Base-by-base conservation (phyloP, 805 yeast species). In the Ogataea nitratoaversa region DNA sequence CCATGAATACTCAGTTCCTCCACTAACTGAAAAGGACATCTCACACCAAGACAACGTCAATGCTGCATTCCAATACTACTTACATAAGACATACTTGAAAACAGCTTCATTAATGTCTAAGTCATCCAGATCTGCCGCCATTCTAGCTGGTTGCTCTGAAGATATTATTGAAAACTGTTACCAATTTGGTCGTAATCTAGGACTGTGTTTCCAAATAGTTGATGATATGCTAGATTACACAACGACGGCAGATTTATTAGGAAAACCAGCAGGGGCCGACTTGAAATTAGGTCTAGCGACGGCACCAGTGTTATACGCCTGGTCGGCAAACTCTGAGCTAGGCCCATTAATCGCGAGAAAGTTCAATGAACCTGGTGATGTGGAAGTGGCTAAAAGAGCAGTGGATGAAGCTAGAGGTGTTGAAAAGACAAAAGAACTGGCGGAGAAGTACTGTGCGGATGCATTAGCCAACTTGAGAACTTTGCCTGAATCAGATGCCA, bases 211-310 rank as follows among this genome's bases (percentile, higher is more conserved):
- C 74, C 99, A 91, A 66, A 74, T 93, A 43, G 95, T 93, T 16
- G 99, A 93, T 65, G 99, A 93, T 63, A 80, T 91, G 82, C 74
- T 93, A 49, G 99, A 93, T 65, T 93, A 87, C 62, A 88, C 97
- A 0, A 81, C 88, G n/a, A 79, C 90, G 23, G 86, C 87, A 16
- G 78, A 77, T 31, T 79, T 85, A 37, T 67, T 93, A 42, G 99
- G 99, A 28, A 93, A 93, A 62, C 98, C 99, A 2, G 82, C 95
- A 8, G 95, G 93, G 52, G 97, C 96, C 4, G 99, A 93, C 65
- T 72, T 93, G 52, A 79, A 90, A 60, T 70, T 93, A 32, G 99
- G 99, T 0, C 73, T 93, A 52, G 98, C 98, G 1, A 93, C 99
- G 0, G 98, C 97, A 0, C 99, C 99, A 1, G 89, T 91, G 3